phyloP scores from a whole-genome alignment of 495 filamentous ascomycete genomes.

The Podospora australis region DNA sequence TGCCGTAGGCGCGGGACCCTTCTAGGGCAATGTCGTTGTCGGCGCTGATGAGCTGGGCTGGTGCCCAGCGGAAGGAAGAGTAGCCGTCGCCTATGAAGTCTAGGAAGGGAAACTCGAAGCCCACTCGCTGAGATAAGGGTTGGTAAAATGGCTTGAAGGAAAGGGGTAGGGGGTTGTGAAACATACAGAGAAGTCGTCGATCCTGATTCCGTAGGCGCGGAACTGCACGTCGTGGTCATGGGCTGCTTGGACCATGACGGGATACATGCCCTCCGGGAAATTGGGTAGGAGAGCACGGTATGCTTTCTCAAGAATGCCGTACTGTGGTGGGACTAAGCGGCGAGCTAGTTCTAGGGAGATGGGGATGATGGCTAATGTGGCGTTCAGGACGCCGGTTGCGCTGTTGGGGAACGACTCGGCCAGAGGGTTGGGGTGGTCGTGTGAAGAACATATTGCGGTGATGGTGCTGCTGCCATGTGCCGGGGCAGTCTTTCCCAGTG shows the following conservation, averaged over 20 bases:
- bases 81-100: constrained; percentile 30
- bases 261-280: constrained; percentile 40
- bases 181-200: constrained; percentile 39
- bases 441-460: constrained; percentile 25
- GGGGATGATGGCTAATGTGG: constrained; percentile 34
- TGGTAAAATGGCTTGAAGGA: too few relatives aligned
- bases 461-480: constrained; percentile 6
- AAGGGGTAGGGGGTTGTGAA: too few relatives aligned
- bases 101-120: constrained; percentile 42
- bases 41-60: constrained; percentile 30
- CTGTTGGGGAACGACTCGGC: constrained; percentile 31
- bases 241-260: constrained; percentile 37
- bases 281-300: constrained; percentile 31
- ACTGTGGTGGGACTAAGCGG: constrained; percentile 30
- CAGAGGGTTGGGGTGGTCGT: constrained; percentile 31
- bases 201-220: constrained; percentile 25
- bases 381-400: constrained; percentile 37
- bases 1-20: constrained; percentile 34
- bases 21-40: constrained; percentile 29
- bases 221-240: constrained; percentile 40
- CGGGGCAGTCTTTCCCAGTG: constrained; percentile 13
- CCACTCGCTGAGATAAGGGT: constrained; percentile 26
- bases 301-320: constrained; percentile 32
- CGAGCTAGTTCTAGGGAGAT: constrained; percentile 31
- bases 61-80: constrained; percentile 37